phyloP scores from a whole-genome alignment of 2,329 filamentous ascomycete genomes.

The Arthrobotrys sinensis region DNA sequence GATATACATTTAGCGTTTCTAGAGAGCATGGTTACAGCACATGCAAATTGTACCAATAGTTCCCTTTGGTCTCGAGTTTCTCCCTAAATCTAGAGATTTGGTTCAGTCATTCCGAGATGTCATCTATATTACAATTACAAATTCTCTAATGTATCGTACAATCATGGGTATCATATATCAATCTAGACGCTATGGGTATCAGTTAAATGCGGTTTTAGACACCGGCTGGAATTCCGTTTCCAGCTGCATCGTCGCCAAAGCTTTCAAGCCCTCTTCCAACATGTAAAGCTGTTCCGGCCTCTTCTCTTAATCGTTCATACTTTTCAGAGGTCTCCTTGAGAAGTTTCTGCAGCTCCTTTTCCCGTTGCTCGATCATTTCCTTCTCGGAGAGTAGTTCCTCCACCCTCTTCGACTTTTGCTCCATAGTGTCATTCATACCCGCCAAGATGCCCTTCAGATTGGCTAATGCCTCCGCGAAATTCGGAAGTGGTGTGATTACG shows the following conservation, averaged over 20 bases:
- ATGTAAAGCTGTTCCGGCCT: constrained; percentile 43
- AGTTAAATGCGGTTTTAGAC: constrained; percentile 13
- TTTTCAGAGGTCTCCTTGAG: constrained; percentile 51
- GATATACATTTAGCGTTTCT: neutral
- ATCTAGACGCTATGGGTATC: constrained; percentile 30
- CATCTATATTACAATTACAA: constrained; percentile 6
- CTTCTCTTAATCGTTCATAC: constrained; percentile 51
- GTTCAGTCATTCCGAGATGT: neutral
- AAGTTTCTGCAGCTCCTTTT: constrained; percentile 43
- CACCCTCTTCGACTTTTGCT: constrained; percentile 38
- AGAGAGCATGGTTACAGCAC: constrained; percentile 41
- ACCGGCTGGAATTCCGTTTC: constrained; percentile 44
- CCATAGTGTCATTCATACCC: constrained; percentile 34
- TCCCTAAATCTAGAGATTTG: constrained; percentile 9
- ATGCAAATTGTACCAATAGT: constrained; percentile 55
- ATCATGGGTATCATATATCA: constrained; percentile 35
- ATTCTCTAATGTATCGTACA: constrained; percentile 33
- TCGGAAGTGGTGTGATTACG: constrained; percentile 44
- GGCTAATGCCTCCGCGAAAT: constrained; percentile 41
- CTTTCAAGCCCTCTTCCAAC: constrained; percentile 57
- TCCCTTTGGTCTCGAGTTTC: constrained; percentile 10
- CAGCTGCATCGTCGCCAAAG: constrained; percentile 41
- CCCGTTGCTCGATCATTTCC: constrained; percentile 56
- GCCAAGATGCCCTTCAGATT: constrained; percentile 41
- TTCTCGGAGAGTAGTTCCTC: constrained; percentile 46